Base-by-base conservation (phyloP, 192 early-diverging fungal species). In the Coemansia sp. region DNA sequence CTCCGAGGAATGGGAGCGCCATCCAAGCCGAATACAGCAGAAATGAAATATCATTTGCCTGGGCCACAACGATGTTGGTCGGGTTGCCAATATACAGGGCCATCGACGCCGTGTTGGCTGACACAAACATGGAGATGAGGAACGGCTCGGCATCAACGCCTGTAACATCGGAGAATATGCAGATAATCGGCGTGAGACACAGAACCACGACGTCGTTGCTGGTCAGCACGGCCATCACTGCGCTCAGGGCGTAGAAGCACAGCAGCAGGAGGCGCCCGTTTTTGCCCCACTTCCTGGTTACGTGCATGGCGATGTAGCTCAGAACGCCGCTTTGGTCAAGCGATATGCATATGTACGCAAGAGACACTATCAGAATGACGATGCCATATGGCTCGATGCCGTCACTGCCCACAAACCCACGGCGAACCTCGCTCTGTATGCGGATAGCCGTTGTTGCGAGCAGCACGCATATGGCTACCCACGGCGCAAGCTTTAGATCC, bases 121-220 rank as follows among this genome's bases (percentile, higher is more conserved):
- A 85, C 39, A 85, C 78, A 64, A 94, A 90, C 61, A 89, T 86
- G n/a, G 86, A 85, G 64, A 92, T 83, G 18, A 95, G 68, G 45
- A 86, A 91, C 3, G 93, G 84, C 18, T 83, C 76, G 11, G 86
- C 83, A 29, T 76, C 45, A 16, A 88, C 82, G 50, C 87, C 87
- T 2, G 86, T 82, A 3, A 82, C 81, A 55, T 83, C 74, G 1
- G 89, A 83, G 49, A 90, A 89, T 53, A 93, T 88, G 30, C 88
- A 82, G 48, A 94, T 69, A 58, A 95, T 90, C 1, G 89, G 88
- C 0, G 92, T 94, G 45, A 87, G 81, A 36, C 89, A 91, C 49
- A 95, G 70, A 24, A 95, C 85, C 8, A 91, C 91, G 19, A 91
- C 90, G 68, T 95, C 93, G 64, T 94, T 95, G 46, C 85, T 88